These are phyloP conservation scores for Kwoniella heveanensis DNA, from an alignment of 768 basidiomycete species.

Conservation along the genomic window DNA sequence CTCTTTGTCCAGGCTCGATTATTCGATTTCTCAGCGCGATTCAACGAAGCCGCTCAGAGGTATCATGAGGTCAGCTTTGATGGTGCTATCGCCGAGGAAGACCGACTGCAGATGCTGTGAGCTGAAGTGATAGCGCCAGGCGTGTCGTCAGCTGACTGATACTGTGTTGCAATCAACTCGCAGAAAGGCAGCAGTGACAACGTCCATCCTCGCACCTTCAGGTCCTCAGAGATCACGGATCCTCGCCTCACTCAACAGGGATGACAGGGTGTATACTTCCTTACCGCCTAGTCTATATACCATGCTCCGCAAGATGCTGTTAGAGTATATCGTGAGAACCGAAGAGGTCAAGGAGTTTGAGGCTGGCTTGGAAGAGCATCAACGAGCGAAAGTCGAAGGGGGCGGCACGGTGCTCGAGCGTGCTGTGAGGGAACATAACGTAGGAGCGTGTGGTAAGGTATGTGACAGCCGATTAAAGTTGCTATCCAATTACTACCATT, in stretches of 20 bases:
- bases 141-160: not conserved
- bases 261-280: constrained; percentile 71
- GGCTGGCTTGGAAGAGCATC: constrained; percentile 81
- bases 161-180: not conserved
- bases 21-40: constrained; percentile 86
- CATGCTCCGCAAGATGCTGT: constrained; percentile 96
- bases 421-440: constrained; percentile 98
- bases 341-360: constrained; percentile 89
- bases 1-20: constrained; percentile 74
- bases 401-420: constrained; percentile 94
- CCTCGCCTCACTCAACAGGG: constrained; percentile 87
- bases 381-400: constrained; percentile 84
- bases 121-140: constrained; percentile 47
- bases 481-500: too few relatives aligned
- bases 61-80: constrained; percentile 95
- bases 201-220: constrained; percentile 93
- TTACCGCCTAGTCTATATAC: constrained; percentile 36
- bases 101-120: constrained; percentile 86
- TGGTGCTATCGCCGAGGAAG: constrained; percentile 88
- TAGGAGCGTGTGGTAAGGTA: constrained; percentile 88
- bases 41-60: constrained; percentile 87
- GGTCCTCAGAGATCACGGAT: constrained; percentile 94
- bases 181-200: constrained; percentile 79
- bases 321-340: constrained; percentile 91
- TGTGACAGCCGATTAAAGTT: constrained; percentile 14